Evolutionary conservation across 352 stramenopile species (phyloP), one percentile per base, ranked within the genome.

Genomic region (Phytophthora lateralis): DNA sequence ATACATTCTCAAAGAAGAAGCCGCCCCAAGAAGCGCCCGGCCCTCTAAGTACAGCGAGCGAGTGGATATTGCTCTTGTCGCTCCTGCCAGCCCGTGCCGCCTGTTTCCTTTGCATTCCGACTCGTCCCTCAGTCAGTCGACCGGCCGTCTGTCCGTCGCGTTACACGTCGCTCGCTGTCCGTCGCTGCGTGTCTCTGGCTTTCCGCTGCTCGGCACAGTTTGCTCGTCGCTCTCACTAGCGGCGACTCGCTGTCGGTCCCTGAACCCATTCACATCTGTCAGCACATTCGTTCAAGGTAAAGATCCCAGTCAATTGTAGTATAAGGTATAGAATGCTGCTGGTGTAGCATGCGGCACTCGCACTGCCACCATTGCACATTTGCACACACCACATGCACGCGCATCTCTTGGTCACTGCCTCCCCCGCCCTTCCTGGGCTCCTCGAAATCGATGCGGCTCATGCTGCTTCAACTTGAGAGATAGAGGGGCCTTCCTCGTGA

Each of bases 211-310:
- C 44, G 41, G 38, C 46, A 37, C 45, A 46, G 32, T 43, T 44
- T 64, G 52, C 21, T 47, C 26, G 37, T 55, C 41, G n/a, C 53
- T 51, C 41, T 39, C 44, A 34, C 17, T 55, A 58, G 46, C 24
- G 43, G 43, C 51, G 21, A 24, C 21, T 24, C 21, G 21, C 21
- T 24, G 46, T 51, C 42, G 41, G 34, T 45, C n/a, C 20, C 27
- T 54, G 57, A 43, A n/a, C 10, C 4, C 14, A 41, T 17, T 43
- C 55, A 60, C 47, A 29, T 11, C 50, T 68, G 55, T 54, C 55
- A 46, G 49, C 51, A 53, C 18, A 59, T 51, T 69, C 17, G 27
- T 35, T 67, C 49, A 71, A 75, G 66, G 66, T 75, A 75, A 71
- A 47, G 32, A 69, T 71, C 21, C 9, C 18, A 59, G 24, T 56